Conservation (phyloP, 2,329 filamentous ascomycete genomes). For the Gnomoniopsis smithogilvyi region DNA sequence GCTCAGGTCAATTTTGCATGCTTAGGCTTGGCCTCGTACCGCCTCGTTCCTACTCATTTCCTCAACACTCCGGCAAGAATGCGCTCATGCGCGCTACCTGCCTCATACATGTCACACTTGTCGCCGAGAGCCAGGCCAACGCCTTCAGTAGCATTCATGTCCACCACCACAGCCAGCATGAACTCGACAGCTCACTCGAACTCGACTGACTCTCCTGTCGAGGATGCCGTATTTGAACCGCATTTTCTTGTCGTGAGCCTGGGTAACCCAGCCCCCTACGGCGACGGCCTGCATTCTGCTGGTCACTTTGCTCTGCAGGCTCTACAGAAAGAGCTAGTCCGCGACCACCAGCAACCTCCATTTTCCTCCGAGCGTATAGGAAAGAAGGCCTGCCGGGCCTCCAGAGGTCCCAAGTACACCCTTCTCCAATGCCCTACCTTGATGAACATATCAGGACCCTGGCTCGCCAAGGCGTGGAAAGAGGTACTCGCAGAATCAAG, state of each 20-base stretch:
- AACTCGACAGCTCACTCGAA: neutral
- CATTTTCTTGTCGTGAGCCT: slow-evolving; percentile 80
- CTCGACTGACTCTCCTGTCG: neutral
- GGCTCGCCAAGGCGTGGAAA: slow-evolving; percentile 64
- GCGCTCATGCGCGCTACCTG: neutral
- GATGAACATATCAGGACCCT: slow-evolving; percentile 83
- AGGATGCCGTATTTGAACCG: slow-evolving; percentile 25
- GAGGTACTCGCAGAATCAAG: slow-evolving; percentile 38
- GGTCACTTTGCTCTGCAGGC: slow-evolving; percentile 74
- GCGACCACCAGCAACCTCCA: slow-evolving; percentile 36
- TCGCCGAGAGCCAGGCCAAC: neutral
- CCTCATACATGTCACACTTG: neutral
- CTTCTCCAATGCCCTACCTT: slow-evolving; percentile 71
- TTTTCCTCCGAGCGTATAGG: slow-evolving; percentile 47
- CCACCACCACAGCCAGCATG: neutral
- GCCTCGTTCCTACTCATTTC: neutral
- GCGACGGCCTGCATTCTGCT: slow-evolving; percentile 79
- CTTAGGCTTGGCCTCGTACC: neutral
- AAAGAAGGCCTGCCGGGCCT: slow-evolving; percentile 49
- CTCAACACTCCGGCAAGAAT: neutral
- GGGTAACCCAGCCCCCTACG: slow-evolving; percentile 77
- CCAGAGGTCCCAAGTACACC: slow-evolving; percentile 51
- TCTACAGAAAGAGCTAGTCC: slow-evolving; percentile 47
- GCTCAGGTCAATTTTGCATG: neutral
- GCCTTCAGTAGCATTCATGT: neutral